phyloP scores from a whole-genome alignment of 805 yeast genomes.

The Yarrowia bubula region DNA sequence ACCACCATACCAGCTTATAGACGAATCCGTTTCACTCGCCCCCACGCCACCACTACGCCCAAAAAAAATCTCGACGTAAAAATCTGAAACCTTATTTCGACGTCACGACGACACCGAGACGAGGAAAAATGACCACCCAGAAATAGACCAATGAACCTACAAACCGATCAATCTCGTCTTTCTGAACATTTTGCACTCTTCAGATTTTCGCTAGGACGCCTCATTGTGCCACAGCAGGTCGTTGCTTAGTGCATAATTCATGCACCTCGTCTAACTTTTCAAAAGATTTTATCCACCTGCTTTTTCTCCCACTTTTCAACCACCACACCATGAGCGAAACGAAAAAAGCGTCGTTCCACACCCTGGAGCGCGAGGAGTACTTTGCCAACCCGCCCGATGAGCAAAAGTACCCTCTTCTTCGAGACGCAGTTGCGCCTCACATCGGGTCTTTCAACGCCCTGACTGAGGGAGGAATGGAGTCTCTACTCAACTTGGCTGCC shows the following conservation, averaged over 20 bases:
- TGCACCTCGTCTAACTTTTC: constrained; percentile 7
- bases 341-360: constrained; percentile 58
- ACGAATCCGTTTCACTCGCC: too few relatives aligned
- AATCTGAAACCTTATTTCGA: too few relatives aligned
- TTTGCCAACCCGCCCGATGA: constrained; percentile 89
- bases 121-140: too few relatives aligned
- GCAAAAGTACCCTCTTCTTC: constrained; percentile 74
- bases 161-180: too few relatives aligned
- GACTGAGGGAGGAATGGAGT: constrained; percentile 80
- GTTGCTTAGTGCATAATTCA: background rate
- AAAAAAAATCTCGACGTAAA: too few relatives aligned
- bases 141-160: too few relatives aligned
- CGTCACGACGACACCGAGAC: too few relatives aligned
- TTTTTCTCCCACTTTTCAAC: background rate
- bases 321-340: constrained; percentile 3
- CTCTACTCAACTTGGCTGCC: constrained; percentile 78
- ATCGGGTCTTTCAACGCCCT: constrained; percentile 94
- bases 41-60: too few relatives aligned
- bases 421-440: constrained; percentile 92
- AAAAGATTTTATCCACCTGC: background rate
- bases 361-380: constrained; percentile 83
- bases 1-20: too few relatives aligned
- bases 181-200: too few relatives aligned
- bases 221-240: too few relatives aligned
- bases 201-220: too few relatives aligned